Evolutionary conservation across 78 protist species (phyloP).

Genomic region (Bigelowiella natans): DNA sequence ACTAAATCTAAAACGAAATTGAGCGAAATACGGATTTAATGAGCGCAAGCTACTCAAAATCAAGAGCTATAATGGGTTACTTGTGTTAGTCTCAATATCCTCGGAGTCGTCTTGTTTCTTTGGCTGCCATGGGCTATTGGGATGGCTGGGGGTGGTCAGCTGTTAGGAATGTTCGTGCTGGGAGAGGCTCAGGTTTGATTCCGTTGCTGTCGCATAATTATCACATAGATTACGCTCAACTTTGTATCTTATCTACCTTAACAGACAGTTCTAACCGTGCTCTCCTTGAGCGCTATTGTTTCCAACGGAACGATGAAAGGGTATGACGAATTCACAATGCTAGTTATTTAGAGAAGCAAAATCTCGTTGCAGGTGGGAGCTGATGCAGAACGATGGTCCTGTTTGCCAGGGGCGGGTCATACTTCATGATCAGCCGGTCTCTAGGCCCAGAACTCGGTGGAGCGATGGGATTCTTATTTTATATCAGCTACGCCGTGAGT

Average conservation of each 20-base stretch:
- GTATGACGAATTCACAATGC: no score
- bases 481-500: conserved; percentile 6
- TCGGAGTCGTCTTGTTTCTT: conserved; percentile 26
- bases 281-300: conserved; percentile 9
- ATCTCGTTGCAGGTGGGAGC: not conserved
- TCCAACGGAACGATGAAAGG: conserved; percentile 9
- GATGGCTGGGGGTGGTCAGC: conserved; percentile 18
- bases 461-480: conserved; percentile 31
- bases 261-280: conserved; percentile 13
- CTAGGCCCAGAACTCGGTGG: conserved; percentile 14
- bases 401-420: not conserved
- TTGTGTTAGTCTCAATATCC: conserved; percentile 28
- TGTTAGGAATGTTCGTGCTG: not conserved
- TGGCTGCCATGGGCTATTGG: conserved; percentile 34
- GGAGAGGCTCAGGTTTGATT: not conserved
- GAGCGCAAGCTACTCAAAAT: no score
- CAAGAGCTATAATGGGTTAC: no score
- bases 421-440: conserved; percentile 14
- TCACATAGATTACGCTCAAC: no score
- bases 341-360: not conserved
- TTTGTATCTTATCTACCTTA: no score
- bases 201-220: no score
- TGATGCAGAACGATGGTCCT: not conserved
- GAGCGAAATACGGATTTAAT: no score
- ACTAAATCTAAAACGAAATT: no score